Evolutionary conservation across 1,284 basidiomycete genomes (phyloP).

Genomic region (Coriolopsis trogii): DNA sequence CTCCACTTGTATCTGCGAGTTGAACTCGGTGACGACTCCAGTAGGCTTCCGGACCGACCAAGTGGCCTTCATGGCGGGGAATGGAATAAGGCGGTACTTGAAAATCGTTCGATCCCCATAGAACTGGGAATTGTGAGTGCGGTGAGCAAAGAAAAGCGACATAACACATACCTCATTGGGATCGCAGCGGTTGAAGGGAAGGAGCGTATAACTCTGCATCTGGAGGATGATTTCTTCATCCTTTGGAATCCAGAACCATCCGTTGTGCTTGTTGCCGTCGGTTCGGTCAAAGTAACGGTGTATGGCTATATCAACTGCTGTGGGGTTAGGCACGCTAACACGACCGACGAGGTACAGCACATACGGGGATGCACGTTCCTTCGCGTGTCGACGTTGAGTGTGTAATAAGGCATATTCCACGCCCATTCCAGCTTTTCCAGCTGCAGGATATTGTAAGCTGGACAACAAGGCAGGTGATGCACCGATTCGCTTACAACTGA

Average conservation of each 20-base stretch:
- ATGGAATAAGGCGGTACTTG: constrained; percentile 1
- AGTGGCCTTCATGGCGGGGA: neutral
- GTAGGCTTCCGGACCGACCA: neutral
- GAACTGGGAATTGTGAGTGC: neutral
- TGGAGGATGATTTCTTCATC: neutral
- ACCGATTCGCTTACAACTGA: neutral
- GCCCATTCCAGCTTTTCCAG: neutral
- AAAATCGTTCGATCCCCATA: neutral
- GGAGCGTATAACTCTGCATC: neutral
- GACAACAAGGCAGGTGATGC: neutral
- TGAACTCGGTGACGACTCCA: neutral
- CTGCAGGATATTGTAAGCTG: neutral
- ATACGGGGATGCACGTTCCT: neutral
- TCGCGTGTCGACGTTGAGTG: neutral
- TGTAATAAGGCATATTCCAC: neutral
- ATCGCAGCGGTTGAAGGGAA: neutral
- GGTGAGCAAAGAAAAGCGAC: neutral
- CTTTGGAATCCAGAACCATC: constrained; percentile 1
- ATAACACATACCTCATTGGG: neutral
- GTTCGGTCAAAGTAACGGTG: constrained; percentile 2
- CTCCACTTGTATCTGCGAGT: neutral
- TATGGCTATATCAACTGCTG: neutral
- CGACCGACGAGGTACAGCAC: neutral
- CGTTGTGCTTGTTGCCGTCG: neutral
- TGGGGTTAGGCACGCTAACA: neutral